phyloP scores from a whole-genome alignment of 208 protist species.

The Trypanosoma mega region DNA sequence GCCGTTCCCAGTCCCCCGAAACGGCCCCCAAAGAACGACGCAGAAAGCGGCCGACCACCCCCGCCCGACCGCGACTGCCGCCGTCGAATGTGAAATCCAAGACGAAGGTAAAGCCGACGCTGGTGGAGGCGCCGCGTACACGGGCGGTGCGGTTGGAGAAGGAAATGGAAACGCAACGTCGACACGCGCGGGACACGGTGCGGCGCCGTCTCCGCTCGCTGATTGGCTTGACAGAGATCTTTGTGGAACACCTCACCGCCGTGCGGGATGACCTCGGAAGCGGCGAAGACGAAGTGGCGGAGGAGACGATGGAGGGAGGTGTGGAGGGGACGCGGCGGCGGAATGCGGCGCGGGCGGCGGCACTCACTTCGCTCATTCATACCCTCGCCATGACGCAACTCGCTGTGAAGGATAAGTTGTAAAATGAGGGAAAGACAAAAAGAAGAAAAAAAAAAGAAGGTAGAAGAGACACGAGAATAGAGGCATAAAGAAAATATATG shows the following conservation, averaged over 20 bases:
- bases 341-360: background rate
- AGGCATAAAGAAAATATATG: too few species aligned
- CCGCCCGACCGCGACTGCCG: too few species aligned
- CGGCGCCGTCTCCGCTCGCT: slow-evolving; percentile 41
- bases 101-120: background rate
- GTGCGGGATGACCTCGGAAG: slow-evolving; percentile 25
- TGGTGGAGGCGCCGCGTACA: slow-evolving; percentile 21
- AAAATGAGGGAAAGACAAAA: background rate
- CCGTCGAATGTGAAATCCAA: too few species aligned
- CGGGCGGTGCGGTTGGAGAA: slow-evolving; percentile 15
- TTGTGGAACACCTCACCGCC: slow-evolving; percentile 34
- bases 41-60: background rate
- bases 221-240: slow-evolving; percentile 28
- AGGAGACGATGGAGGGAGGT: slow-evolving; percentile 1
- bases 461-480: too few species aligned
- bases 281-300: background rate
- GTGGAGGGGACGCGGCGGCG: slow-evolving; percentile 1
- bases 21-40: background rate
- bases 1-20: too few species aligned
- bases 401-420: slow-evolving; percentile 17
- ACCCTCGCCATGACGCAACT: slow-evolving; percentile 14
- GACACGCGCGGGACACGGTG: slow-evolving; percentile 43
- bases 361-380: slow-evolving; percentile 26
- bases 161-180: slow-evolving; percentile 27
- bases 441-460: background rate